Evolutionary conservation across 177 flowering plant genomes (phyloP).

Genomic region (Vitis hybrid): DNA sequence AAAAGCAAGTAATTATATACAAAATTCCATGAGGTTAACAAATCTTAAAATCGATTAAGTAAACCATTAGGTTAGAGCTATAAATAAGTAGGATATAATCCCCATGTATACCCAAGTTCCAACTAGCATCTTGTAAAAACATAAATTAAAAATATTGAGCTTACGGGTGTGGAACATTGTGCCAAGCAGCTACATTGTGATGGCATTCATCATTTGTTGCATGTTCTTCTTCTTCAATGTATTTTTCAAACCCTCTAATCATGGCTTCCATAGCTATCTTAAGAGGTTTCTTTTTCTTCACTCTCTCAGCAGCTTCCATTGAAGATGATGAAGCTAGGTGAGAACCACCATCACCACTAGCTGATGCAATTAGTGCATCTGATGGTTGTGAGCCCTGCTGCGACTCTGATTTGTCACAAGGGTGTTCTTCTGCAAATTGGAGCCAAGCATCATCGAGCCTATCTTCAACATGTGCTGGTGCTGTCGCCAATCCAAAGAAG

Average conservation of each 20-base stretch:
- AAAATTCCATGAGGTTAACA: neutral
- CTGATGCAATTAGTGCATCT: constrained; percentile 68
- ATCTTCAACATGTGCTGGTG: constrained; percentile 99
- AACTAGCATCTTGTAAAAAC: too few species aligned
- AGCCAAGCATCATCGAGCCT: constrained; percentile 96
- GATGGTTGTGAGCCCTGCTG: constrained; percentile 34
- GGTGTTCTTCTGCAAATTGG: constrained; percentile 81
- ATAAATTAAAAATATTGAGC: constrained; percentile 12
- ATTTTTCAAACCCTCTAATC: constrained; percentile 78
- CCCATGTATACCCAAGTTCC: neutral
- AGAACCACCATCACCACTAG: constrained; percentile 72
- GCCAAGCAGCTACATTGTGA: constrained; percentile 95
- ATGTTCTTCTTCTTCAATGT: constrained; percentile 46
- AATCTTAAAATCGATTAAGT: neutral
- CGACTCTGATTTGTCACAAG: constrained; percentile 38
- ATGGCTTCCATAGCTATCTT: constrained; percentile 91
- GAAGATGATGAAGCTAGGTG: constrained; percentile 39
- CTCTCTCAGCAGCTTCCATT: constrained; percentile 16
- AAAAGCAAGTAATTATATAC: neutral
- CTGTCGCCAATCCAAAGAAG: constrained; percentile 98
- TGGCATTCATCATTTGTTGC: constrained; percentile 35
- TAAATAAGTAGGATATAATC: neutral
- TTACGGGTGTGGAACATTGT: constrained; percentile 97
- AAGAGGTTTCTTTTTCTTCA: constrained; percentile 52
- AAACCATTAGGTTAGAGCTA: neutral